phyloP scores from a whole-genome alignment of 345 rosid genomes.

The Aegle marmelos region DNA sequence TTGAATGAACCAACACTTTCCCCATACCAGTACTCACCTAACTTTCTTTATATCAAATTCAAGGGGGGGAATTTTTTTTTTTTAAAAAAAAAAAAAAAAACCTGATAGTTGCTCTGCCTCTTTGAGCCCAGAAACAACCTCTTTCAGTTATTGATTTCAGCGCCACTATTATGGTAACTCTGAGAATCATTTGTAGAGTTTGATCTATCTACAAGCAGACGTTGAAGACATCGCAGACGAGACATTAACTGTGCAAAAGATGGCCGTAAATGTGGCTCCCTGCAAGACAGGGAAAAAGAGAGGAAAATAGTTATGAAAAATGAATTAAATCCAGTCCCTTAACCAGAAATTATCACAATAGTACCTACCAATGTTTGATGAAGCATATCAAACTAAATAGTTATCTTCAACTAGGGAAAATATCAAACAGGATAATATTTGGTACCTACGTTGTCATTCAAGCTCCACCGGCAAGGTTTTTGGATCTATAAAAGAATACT shows the following conservation, averaged over 20 bases:
- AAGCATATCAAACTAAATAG: neutral
- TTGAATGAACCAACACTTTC: constrained; percentile 82
- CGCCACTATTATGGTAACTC: constrained; percentile 17
- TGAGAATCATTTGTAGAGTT: constrained; percentile 23
- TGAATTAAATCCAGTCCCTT: neutral
- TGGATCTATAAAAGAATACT: neutral
- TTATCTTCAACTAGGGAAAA: neutral
- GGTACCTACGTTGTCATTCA: too few relatives aligned
- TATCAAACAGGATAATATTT: neutral
- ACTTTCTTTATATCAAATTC: constrained; percentile 27
- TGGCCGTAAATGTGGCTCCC: constrained; percentile 85
- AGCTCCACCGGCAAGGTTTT: neutral
- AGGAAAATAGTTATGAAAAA: neutral
- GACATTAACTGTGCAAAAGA: constrained; percentile 76
- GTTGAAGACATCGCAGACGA: constrained; percentile 61
- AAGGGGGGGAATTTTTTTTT: neutral
- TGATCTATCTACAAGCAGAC: constrained; percentile 41
- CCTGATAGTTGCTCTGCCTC: constrained; percentile 45
- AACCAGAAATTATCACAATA: neutral
- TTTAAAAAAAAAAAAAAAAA: constrained; percentile 20
- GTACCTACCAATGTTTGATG: neutral
- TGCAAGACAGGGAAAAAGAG: constrained; percentile 23
- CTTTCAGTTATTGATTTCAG: constrained; percentile 28
- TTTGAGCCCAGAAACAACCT: constrained; percentile 53
- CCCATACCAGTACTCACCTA: constrained; percentile 26